Base-by-base conservation (phyloP, 768 basidiomycete genomes). In the Tylopilus sp. region DNA sequence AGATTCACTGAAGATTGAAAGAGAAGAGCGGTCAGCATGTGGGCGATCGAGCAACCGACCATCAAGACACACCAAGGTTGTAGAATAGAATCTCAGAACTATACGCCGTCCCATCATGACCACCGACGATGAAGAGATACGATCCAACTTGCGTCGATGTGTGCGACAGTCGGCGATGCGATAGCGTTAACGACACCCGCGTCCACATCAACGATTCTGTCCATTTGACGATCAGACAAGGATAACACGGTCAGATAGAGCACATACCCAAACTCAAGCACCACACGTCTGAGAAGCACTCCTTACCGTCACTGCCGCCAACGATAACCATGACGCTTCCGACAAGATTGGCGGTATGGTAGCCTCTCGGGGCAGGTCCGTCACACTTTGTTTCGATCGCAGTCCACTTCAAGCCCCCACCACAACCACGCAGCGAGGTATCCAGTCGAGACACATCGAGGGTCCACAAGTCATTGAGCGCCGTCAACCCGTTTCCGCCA, bases 401-500 rank as follows among this genome's bases (percentile, higher is more conserved):
- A 38, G 77, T 75, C 88, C 86, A 88, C 26, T 71, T 72, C 68
- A 86, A 69, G 39, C 42, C 49, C n/a, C 48, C 55, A 9, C 28
- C 23, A 17, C 13, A 12, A 17, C 55, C 55, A 33, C 61, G 63
- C 18, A 59, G 50, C 4, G 59, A 69, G n/a, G 52, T 55, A n/a
- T 68, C 63, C 38, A 69, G 58, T 45, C 74, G 71, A 30, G 71
- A 76, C 0, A 87, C 80, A 51, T 95, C 91, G 21, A 95, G 72
- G 15, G 86, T 82, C 92, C 93, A 95, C 18, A 95, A 72, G 66
- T 97, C 94, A 58, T 91, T 90, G 49, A 97, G 75, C 0, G 95
- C 93, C n/a, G 80, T 80, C 72, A 86, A 75, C 0, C 95, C 95
- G 52, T 92, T 95, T 3, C 95, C 94, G n/a, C 95, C 93, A 8